A percentile compares a stretch with the other conserved stretches of the same genome.
Conservation (phyloP, 192 early-diverging fungal genomes). For the Rhizophlyctis rosea region DNA sequence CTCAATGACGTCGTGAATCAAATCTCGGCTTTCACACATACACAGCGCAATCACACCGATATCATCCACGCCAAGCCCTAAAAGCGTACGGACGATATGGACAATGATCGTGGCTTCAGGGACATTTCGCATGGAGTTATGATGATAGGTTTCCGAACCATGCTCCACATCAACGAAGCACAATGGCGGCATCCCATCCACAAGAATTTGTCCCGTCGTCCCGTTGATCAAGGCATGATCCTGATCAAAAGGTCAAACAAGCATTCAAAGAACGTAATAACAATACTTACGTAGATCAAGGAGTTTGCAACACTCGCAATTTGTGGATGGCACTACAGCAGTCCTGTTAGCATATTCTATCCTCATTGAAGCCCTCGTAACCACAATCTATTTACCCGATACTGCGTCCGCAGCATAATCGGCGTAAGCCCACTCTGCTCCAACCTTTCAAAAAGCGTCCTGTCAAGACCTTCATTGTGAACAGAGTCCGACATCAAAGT, state of each 20-base stretch:
- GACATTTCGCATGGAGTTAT: constrained; percentile 56
- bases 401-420: constrained; percentile 68
- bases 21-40: constrained; percentile 32
- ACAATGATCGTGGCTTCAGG: constrained; percentile 49
- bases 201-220: constrained; percentile 37
- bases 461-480: constrained; percentile 63
- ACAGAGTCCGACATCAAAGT: constrained; percentile 55
- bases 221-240: too few species aligned
- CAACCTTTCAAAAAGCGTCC: constrained; percentile 80
- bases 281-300: constrained; percentile 72
- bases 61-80: constrained; percentile 42
- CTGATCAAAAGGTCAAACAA: constrained; percentile 39
- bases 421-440: constrained; percentile 50
- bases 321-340: constrained; percentile 54
- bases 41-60: constrained; percentile 72
- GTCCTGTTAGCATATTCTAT: not conserved
- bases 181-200: constrained; percentile 50
- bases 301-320: constrained; percentile 61
- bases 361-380: not conserved
- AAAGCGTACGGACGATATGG: constrained; percentile 34
- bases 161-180: constrained; percentile 54
- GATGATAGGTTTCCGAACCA: constrained; percentile 45
- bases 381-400: constrained; percentile 39
- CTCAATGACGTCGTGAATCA: not conserved
- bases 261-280: constrained; percentile 36